phyloP scores from a whole-genome alignment of 192 early-diverging fungal genomes.

The Backusella circina region DNA sequence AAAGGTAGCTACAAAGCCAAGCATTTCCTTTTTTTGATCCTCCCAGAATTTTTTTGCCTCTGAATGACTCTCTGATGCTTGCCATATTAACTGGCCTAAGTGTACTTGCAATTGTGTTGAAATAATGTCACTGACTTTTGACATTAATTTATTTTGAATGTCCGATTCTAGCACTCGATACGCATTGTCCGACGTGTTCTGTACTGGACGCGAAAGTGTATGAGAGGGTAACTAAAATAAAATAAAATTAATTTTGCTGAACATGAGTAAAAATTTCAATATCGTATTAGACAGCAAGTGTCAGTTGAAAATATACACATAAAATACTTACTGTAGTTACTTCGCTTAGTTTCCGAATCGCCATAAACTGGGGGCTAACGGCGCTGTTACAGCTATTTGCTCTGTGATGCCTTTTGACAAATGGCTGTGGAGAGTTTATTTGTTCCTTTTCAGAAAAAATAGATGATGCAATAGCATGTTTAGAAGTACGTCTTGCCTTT shows the following conservation, averaged over 20 bases:
- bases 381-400: conserved; percentile 9
- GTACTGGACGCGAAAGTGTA: neutral
- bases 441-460: neutral
- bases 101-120: conserved; percentile 13
- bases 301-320: neutral
- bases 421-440: neutral
- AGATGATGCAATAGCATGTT: neutral
- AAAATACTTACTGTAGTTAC: neutral
- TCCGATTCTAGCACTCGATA: neutral
- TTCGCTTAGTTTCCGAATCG: conserved; percentile 19
- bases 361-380: conserved; percentile 21
- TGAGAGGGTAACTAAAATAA: neutral
- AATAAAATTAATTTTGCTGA: neutral
- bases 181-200: neutral
- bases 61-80: conserved; percentile 11
- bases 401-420: neutral
- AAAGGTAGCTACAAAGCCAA: neutral
- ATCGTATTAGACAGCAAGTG: neutral
- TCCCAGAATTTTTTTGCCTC: conserved; percentile 18
- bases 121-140: conserved; percentile 6
- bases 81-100: conserved; percentile 15
- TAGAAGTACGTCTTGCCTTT: conserved; percentile 2
- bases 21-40: conserved; percentile 13
- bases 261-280: neutral
- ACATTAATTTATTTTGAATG: conserved; percentile 10